A percentile compares a stretch with the other conserved stretches of the same genome.
phyloP scores from a whole-genome alignment of 139 green algal genomes.

The Auxenochlorella pyrenoidosa region DNA sequence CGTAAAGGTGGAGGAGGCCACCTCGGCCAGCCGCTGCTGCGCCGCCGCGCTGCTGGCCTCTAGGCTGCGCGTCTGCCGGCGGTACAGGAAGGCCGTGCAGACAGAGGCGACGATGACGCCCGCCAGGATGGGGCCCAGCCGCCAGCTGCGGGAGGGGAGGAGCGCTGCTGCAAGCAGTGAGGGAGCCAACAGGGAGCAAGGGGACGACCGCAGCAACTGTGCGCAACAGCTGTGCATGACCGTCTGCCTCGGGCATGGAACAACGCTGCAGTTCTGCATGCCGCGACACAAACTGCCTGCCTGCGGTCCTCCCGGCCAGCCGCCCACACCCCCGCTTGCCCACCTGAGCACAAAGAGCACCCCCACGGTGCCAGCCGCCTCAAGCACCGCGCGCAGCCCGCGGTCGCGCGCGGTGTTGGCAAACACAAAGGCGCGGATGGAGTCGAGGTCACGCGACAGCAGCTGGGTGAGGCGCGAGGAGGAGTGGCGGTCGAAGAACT shows the following conservation, averaged over 20 bases:
- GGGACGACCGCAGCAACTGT: too few relatives aligned
- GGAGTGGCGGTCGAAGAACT: constrained; percentile 68
- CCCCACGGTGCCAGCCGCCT: constrained; percentile 73
- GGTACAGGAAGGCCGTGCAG: constrained; percentile 80
- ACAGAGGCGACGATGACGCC: constrained; percentile 82
- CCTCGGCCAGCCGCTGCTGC: constrained; percentile 72
- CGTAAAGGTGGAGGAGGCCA: constrained; percentile 43
- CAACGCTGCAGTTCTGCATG: neutral
- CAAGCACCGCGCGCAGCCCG: constrained; percentile 76
- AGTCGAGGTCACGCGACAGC: constrained; percentile 85
- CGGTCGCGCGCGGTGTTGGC: constrained; percentile 81
- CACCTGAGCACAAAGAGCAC: constrained; percentile 61
- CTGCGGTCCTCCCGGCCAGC: too few relatives aligned
- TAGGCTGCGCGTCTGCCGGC: constrained; percentile 64
- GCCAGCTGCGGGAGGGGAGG: constrained; percentile 51
- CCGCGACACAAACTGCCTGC: neutral
- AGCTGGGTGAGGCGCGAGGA: constrained; percentile 78
- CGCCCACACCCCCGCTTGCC: neutral
- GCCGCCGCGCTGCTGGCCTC: constrained; percentile 58
- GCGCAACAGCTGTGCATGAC: neutral
- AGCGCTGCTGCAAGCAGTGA: neutral
- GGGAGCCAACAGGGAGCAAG: neutral
- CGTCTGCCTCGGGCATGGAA: neutral
- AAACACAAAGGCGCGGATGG: constrained; percentile 85
- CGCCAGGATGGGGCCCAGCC: constrained; percentile 81